A percentile compares a stretch with the other conserved stretches of the same genome.
phyloP scores from a whole-genome alignment of 2,329 filamentous ascomycete genomes.

The Colletotrichum sp. region DNA sequence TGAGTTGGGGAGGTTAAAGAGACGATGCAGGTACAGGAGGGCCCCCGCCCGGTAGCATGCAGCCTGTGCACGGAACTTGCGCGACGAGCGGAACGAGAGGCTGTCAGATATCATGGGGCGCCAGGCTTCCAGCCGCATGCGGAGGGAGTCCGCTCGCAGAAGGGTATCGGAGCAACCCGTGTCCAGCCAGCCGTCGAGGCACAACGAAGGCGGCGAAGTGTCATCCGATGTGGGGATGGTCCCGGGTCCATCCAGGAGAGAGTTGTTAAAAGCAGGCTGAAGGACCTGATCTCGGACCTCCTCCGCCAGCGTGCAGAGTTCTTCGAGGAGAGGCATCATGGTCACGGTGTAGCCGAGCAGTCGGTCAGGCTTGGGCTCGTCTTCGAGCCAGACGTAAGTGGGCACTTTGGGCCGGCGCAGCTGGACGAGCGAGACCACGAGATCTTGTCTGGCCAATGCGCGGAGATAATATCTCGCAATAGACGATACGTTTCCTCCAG shows the following conservation, averaged over 20 bases:
- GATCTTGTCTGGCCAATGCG: slow-evolving; percentile 34
- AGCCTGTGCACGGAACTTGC: slow-evolving; percentile 32
- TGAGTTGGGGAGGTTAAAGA: slow-evolving; percentile 26
- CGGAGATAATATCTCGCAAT: slow-evolving; percentile 35
- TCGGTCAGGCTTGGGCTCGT: slow-evolving; percentile 29
- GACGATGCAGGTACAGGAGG: slow-evolving; percentile 31
- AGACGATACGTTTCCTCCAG: slow-evolving; percentile 26
- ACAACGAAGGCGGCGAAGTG: not conserved
- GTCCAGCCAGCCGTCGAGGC: not conserved
- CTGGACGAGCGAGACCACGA: slow-evolving; percentile 31
- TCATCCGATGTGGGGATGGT: not conserved
- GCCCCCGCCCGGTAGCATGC: slow-evolving; percentile 29
- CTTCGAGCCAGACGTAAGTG: slow-evolving; percentile 30
- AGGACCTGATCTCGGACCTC: slow-evolving; percentile 24
- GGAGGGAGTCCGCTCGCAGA: slow-evolving; percentile 23
- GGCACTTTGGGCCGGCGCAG: slow-evolving; percentile 27
- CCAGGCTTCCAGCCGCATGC: slow-evolving; percentile 26
- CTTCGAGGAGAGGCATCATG: slow-evolving; percentile 32
- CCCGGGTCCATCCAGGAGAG: not conserved
- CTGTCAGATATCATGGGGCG: slow-evolving; percentile 25
- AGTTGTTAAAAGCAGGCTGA: not conserved
- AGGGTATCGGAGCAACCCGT: not conserved
- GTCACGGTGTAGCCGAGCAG: slow-evolving; percentile 34
- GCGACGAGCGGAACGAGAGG: slow-evolving; percentile 27
- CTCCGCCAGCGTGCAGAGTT: slow-evolving; percentile 31